These are phyloP conservation scores for Stellera chamaejasme DNA, from an alignment of 345 rosid genomes.

Conservation along the genomic window DNA sequence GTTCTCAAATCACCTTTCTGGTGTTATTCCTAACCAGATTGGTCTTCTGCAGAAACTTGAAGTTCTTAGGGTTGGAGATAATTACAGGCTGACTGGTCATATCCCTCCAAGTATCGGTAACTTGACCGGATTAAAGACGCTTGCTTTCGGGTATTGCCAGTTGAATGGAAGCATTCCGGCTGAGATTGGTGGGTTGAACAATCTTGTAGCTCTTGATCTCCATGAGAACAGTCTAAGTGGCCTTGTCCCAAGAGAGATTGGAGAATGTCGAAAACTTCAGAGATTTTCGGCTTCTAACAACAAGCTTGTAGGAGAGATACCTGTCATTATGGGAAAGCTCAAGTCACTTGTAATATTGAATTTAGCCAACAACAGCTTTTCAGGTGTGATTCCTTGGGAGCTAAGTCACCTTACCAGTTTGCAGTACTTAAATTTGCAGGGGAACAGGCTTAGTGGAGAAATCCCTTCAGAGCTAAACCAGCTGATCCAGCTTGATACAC, in stretches of 20 bases:
- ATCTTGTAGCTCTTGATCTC: constrained; percentile 35
- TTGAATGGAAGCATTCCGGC: constrained; percentile 69
- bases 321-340: constrained; percentile 45
- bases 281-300: constrained; percentile 49
- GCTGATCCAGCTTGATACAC: constrained; percentile 38
- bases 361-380: constrained; percentile 65
- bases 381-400: constrained; percentile 56
- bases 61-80: constrained; percentile 64
- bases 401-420: constrained; percentile 47
- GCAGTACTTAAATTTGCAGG: constrained; percentile 43
- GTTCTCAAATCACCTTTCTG: constrained; percentile 56
- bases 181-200: constrained; percentile 61
- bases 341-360: constrained; percentile 44
- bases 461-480: constrained; percentile 49
- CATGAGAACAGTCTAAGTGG: constrained; percentile 59
- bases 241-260: constrained; percentile 46
- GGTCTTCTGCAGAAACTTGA: constrained; percentile 46
- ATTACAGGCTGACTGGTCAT: constrained; percentile 36
- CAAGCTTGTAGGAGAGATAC: constrained; percentile 59
- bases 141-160: constrained; percentile 55
- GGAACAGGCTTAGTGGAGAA: constrained; percentile 47
- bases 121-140: constrained; percentile 47
- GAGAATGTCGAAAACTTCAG: constrained; percentile 37
- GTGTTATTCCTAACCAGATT: constrained; percentile 59
- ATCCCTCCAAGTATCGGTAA: constrained; percentile 48